Conservation (phyloP, 345 rosid genomes). For the Populus davidiana region DNA sequence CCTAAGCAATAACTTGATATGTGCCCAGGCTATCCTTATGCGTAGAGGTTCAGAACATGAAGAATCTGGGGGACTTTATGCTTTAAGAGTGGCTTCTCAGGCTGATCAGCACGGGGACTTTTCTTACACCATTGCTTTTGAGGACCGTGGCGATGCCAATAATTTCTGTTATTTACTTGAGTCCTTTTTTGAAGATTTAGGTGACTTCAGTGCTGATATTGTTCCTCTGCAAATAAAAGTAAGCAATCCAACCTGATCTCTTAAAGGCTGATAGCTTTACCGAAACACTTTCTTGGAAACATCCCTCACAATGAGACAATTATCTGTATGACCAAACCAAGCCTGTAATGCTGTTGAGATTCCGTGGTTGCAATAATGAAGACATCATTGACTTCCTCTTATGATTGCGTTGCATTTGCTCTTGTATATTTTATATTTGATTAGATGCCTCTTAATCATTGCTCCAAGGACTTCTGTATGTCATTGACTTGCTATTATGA, state of each 20-base stretch:
- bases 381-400: not conserved
- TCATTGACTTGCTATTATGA: too few relatives aligned
- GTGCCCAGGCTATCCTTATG: constrained; percentile 62
- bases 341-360: not conserved
- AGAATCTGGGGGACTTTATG: constrained; percentile 49
- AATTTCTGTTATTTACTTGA: constrained; percentile 73
- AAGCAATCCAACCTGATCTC: constrained; percentile 19
- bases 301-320: not conserved
- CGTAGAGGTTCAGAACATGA: constrained; percentile 50
- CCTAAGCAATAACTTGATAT: not conserved
- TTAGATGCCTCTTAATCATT: not conserved
- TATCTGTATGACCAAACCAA: not conserved
- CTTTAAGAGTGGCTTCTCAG: constrained; percentile 33
- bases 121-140: constrained; percentile 58
- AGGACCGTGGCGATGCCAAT: constrained; percentile 72
- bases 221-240: constrained; percentile 61
- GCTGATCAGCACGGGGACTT: constrained; percentile 25
- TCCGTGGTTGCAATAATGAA: not conserved
- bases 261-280: not conserved
- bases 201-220: constrained; percentile 55
- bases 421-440: not conserved
- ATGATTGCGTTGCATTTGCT: not conserved
- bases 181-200: constrained; percentile 62
- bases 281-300: not conserved
- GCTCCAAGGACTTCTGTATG: not conserved